These are phyloP conservation scores for Candida michaelii DNA, from an alignment of 805 yeast genomes.

Conservation along the genomic window DNA sequence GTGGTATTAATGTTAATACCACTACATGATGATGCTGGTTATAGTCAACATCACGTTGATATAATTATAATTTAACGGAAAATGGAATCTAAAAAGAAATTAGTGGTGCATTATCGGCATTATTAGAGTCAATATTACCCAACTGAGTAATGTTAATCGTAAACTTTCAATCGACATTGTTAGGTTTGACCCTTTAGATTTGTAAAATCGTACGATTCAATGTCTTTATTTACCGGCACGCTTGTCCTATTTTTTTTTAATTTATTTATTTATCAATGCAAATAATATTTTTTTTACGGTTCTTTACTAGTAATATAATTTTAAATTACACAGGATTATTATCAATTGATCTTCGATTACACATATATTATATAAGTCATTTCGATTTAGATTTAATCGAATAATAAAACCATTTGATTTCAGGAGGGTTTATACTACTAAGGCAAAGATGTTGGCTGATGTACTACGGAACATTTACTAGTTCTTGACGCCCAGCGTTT, in stretches of 20 bases:
- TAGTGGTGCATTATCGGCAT: background rate
- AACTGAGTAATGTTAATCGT: background rate
- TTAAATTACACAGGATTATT: slow-evolving; percentile 5
- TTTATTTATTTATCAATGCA: background rate
- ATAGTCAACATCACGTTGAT: too few relatives aligned
- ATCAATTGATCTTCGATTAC: slow-evolving; percentile 1
- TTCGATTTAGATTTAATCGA: background rate
- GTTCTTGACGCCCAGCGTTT: background rate
- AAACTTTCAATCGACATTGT: background rate
- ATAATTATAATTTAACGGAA: background rate
- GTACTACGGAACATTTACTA: background rate
- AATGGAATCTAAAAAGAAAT: background rate
- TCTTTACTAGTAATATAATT: background rate
- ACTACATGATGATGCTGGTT: too few relatives aligned
- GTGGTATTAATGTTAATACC: too few relatives aligned
- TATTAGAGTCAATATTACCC: background rate
- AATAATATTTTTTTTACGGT: background rate
- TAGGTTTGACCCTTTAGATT: background rate
- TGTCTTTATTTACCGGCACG: background rate
- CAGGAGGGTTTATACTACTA: too few relatives aligned
- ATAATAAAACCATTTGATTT: too few relatives aligned
- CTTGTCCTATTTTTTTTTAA: background rate
- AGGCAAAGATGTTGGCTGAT: background rate
- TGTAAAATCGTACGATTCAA: slow-evolving; percentile 2
- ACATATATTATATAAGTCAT: background rate